A percentile compares a stretch with the other conserved stretches of the same genome.
phyloP scores from a whole-genome alignment of 2,329 filamentous ascomycete genomes.

The Neopestalotiopsis rosae region DNA sequence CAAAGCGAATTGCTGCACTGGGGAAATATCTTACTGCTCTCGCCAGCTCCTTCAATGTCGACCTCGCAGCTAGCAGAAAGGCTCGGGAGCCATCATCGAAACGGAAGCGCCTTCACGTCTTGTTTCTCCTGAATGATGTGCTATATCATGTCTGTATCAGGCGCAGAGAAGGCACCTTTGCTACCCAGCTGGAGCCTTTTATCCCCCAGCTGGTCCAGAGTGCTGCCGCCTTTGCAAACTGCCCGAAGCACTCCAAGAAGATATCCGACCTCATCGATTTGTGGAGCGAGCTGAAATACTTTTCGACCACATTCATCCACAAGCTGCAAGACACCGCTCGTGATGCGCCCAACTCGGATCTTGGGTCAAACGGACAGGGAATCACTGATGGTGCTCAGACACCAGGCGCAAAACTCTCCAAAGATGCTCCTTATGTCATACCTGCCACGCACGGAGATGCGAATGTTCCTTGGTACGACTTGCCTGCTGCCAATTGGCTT shows the following conservation, averaged over 20 bases:
- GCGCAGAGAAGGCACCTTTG: constrained; percentile 55
- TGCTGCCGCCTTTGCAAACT: constrained; percentile 62
- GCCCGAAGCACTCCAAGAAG: constrained; percentile 70
- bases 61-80: constrained; percentile 37
- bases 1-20: constrained; percentile 68
- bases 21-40: constrained; percentile 78
- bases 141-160: constrained; percentile 71
- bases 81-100: constrained; percentile 60
- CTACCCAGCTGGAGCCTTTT: constrained; percentile 59
- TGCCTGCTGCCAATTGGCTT: constrained; percentile 82
- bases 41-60: constrained; percentile 59
- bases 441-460: constrained; percentile 80
- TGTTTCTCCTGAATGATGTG: constrained; percentile 81
- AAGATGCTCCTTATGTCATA: constrained; percentile 70
- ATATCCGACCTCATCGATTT: constrained; percentile 68
- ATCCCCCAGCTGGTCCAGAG: constrained; percentile 67
- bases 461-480: constrained; percentile 76
- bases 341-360: constrained; percentile 37
- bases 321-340: constrained; percentile 65
- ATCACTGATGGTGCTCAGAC: constrained; percentile 28
- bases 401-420: constrained; percentile 46
- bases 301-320: constrained; percentile 56
- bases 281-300: constrained; percentile 74
- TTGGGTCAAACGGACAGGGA: constrained; percentile 24
- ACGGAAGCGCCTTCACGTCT: constrained; percentile 74